Evolutionary conservation across 1,284 basidiomycete genomes (phyloP), one percentile per base, ranked within the genome.

Genomic region (Sparassis latifolia): DNA sequence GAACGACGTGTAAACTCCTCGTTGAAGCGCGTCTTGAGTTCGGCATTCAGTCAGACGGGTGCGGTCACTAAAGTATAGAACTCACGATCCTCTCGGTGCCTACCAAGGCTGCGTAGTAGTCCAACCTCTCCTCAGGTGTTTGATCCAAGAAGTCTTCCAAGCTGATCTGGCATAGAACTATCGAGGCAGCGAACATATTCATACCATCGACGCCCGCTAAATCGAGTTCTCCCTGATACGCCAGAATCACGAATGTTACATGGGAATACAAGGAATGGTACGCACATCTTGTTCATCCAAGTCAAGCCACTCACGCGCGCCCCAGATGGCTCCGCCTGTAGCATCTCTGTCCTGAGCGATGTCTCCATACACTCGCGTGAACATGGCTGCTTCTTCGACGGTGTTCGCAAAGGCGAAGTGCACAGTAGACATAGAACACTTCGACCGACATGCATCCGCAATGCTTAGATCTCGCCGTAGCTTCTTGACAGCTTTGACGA

Each of bases 171-270:
- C 73, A 79, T 0, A 88, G 66, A 52, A 89, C 74, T 3, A 82
- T 65, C 29, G 77, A 74, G 5, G 86, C 79, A 1, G 79, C 77
- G 60, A 86, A 87, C 2, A 68, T 65, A 55, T 89, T 89, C 78
- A 88, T 81, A 12, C 82, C 80, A 10, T 72, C 66, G 3, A 78
- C 67, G 4, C 62, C 61, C 0, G 77, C 72, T 41, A 89, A 65
- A 56, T 78, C 73, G 10, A 61, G 61, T 57, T 88, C 84, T 41
- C 79, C 80, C 77, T 86, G 61, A 37, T 37, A 53, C 28, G 38
- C 40, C 33, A n/a, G 45, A 29, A 57, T 45, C 33, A 35, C 49
- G 48, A 30, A 20, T 42, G 42, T 45, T 10, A 42, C 31, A 48
- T 30, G 33, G 27, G 29, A 37, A 6, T 37, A 37, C 7, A 6